Percentiles rank a stretch among this genome's conserved stretches.
These are phyloP conservation scores for Stylonectria norvegica DNA, from an alignment of 2,329 filamentous ascomycete genomes.

Conservation along the genomic window DNA sequence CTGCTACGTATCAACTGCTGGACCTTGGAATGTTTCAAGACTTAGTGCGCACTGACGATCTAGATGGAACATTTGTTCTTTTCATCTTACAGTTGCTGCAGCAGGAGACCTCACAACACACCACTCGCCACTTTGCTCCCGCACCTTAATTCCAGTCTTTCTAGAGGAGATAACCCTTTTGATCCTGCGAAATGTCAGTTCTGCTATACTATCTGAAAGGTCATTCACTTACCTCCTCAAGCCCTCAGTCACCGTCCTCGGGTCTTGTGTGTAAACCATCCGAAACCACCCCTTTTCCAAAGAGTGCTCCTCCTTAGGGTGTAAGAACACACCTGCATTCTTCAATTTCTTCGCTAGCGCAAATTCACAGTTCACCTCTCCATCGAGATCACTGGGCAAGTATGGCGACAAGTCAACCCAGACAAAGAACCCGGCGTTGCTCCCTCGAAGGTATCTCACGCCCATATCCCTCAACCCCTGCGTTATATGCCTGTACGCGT, in stretches of 20 bases:
- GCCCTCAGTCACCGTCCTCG: slow-evolving; percentile 34
- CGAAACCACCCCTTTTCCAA: slow-evolving; percentile 51
- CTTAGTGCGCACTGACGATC: no score
- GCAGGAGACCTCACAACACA: no score
- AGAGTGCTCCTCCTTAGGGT: slow-evolving; percentile 45
- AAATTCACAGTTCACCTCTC: slow-evolving; percentile 39
- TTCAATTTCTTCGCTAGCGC: slow-evolving; percentile 41
- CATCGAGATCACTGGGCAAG: slow-evolving; percentile 30
- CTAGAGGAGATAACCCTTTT: slow-evolving; percentile 6
- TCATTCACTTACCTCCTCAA: slow-evolving; percentile 30
- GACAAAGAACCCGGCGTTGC: slow-evolving; percentile 57
- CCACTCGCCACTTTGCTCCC: no score
- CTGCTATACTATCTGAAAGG: neutral
- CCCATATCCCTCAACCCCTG: slow-evolving; percentile 36
- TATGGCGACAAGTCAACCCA: slow-evolving; percentile 50
- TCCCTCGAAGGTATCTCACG: slow-evolving; percentile 41
- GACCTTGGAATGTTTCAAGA: no score
- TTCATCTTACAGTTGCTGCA: no score
- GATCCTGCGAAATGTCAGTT: slow-evolving; percentile 14
- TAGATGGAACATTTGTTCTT: no score
- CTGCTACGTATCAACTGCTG: no score
- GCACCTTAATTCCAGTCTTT: no score
- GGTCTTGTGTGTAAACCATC: slow-evolving; percentile 47
- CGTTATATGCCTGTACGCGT: slow-evolving; percentile 39
- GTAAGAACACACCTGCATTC: slow-evolving; percentile 48